Percentiles rank a stretch among this genome's conserved stretches.
phyloP scores from a whole-genome alignment of 371 early-diverging fungal genomes.

The Batkoa obscura region DNA sequence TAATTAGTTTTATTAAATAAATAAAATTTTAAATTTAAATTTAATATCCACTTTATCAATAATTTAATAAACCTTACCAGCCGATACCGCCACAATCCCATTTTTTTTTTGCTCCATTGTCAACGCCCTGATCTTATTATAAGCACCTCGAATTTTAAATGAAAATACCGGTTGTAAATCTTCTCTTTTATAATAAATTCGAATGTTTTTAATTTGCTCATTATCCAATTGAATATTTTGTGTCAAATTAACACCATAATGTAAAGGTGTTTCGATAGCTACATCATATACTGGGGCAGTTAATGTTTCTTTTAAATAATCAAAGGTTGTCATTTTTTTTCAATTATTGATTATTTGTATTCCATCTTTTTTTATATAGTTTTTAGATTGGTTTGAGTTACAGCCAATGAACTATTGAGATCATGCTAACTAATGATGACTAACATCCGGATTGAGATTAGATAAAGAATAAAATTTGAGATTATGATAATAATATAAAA shows the following conservation, averaged over 20 bases:
- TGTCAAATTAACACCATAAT: slow-evolving; percentile 61
- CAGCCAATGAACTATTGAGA: too few relatives aligned
- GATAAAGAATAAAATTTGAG: too few relatives aligned
- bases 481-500: too few relatives aligned
- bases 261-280: slow-evolving; percentile 76
- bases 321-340: too few relatives aligned
- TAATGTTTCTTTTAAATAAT: slow-evolving; percentile 78
- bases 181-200: slow-evolving; percentile 79
- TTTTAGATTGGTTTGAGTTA: too few relatives aligned
- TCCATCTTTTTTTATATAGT: too few relatives aligned
- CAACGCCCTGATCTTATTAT: slow-evolving; percentile 72
- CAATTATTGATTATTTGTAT: too few relatives aligned
- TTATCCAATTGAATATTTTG: too few relatives aligned
- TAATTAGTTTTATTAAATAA: slow-evolving; percentile 6
- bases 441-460: too few relatives aligned
- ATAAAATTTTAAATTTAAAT: neutral
- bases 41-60: too few relatives aligned
- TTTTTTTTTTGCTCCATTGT: slow-evolving; percentile 46
- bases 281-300: slow-evolving; percentile 83
- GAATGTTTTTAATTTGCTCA: too few relatives aligned
- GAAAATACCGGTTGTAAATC: slow-evolving; percentile 93
- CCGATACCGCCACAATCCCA: slow-evolving; percentile 91
- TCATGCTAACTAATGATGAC: too few relatives aligned
- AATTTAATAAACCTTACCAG: slow-evolving; percentile 26
- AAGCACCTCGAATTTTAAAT: slow-evolving; percentile 93